A percentile compares a stretch with the other conserved stretches of the same genome.
Evolutionary conservation across 352 stramenopile genomes (phyloP).

Genomic region (Phytophthora podocarpi): DNA sequence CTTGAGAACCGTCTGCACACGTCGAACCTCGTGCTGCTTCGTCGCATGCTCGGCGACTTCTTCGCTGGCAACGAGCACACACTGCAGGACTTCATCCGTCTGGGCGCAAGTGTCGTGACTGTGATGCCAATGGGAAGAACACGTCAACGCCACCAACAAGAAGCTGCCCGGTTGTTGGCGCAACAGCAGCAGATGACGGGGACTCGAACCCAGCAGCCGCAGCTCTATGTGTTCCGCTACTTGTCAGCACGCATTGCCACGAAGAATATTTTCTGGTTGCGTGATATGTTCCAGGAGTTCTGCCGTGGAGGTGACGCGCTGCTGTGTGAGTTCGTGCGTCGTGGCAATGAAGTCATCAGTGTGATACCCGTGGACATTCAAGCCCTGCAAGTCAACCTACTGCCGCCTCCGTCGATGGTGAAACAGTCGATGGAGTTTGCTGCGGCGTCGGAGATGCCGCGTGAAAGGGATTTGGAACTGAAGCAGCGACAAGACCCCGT

Average conservation of each 20-base stretch:
- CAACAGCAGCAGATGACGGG: background rate
- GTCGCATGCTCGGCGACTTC: constrained; percentile 36
- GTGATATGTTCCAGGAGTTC: constrained; percentile 40
- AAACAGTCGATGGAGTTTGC: too few species aligned
- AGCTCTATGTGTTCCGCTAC: constrained; percentile 26
- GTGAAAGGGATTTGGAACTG: too few species aligned
- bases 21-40: constrained; percentile 32
- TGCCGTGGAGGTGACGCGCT: constrained; percentile 23
- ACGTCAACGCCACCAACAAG: background rate
- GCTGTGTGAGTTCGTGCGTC: constrained; percentile 28
- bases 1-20: constrained; percentile 38
- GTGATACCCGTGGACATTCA: constrained; percentile 38
- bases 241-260: constrained; percentile 33
- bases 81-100: constrained; percentile 39
- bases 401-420: constrained; percentile 9
- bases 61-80: constrained; percentile 30
- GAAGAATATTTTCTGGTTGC: constrained; percentile 43
- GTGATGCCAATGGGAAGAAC: constrained; percentile 32
- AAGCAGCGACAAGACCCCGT: too few species aligned
- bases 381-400: constrained; percentile 3
- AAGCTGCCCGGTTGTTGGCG: constrained; percentile 25
- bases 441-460: too few species aligned
- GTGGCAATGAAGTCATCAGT: constrained; percentile 24
- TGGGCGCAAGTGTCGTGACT: constrained; percentile 35
- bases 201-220: background rate